Conservation (phyloP, 2,329 filamentous ascomycete genomes). For the Cladosporium colombiae region DNA sequence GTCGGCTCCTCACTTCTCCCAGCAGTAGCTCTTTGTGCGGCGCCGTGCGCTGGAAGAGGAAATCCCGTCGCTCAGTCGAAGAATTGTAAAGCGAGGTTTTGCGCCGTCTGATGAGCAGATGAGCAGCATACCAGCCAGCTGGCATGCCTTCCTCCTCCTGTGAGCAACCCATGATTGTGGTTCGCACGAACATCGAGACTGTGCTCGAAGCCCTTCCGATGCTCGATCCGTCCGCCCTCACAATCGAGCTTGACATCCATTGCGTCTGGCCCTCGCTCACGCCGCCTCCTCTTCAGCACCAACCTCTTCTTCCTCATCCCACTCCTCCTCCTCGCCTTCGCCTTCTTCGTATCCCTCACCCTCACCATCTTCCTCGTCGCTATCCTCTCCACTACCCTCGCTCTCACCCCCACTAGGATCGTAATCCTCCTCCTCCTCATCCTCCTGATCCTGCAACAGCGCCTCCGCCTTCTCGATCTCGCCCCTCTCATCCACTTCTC, state of each 20-base stretch:
- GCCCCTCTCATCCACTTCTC: constrained; percentile 23
- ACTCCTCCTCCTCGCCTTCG: constrained; percentile 28
- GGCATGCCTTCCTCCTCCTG: not conserved
- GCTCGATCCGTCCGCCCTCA: not conserved
- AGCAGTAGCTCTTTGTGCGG: not conserved
- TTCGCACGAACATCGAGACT: not conserved
- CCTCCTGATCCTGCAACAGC: constrained; percentile 37
- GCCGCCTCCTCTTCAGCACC: constrained; percentile 15
- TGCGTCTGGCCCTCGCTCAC: not conserved
- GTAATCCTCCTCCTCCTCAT: constrained; percentile 39
- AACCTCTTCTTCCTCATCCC: constrained; percentile 29
- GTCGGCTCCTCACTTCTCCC: not conserved
- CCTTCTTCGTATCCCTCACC: constrained; percentile 28
- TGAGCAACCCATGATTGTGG: not conserved
- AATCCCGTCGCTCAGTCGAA: not conserved
- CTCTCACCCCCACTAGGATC: constrained; percentile 37
- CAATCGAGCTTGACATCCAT: not conserved
- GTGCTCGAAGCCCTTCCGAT: not conserved
- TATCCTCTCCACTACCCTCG: constrained; percentile 37
- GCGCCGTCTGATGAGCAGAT: not conserved
- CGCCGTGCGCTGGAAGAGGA: not conserved
- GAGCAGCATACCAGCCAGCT: not conserved
- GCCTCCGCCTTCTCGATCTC: constrained; percentile 37
- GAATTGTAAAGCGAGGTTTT: not conserved
- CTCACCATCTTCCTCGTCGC: constrained; percentile 31